Base-by-base conservation (phyloP, 768 basidiomycete genomes). In the Coprinopsis marcescibilis region DNA sequence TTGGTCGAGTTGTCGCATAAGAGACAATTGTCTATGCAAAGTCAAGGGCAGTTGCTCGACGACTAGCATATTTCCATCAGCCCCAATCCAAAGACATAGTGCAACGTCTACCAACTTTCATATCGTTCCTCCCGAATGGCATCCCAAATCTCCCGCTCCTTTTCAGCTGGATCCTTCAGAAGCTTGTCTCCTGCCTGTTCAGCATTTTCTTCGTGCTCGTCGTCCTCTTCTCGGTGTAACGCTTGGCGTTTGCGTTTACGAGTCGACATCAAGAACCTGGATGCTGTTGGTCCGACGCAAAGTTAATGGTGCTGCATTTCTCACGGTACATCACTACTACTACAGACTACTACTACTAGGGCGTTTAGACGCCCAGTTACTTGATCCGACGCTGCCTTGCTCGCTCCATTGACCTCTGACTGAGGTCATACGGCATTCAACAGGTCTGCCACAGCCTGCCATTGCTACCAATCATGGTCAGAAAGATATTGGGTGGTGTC, bases 11-110 rank as follows among this genome's bases (percentile, higher is more conserved):
- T 92, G 88, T 5, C 72, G 69, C 62, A 89, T 74, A 24, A 92
- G 67, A 24, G 75, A 71, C 56, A 81, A 81, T 43, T 83, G 81
- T 35, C 89, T 71, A 49, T 84, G 81, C 17, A 91, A 60, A 21
- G 83, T 81, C 45, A 89, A 65, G 1, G 89, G 89, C 6, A 92
- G 64, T 59, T 89, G 85, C 49, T 89, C 85, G 43, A 90, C 72
- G 39, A 82, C 89, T 92, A 48, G 25, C 42, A 48, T 36, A 34
- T 4, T 36, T 45, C 42, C 34, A 26, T 26, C 42, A 40, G 14
- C 14, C 35, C 44, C 40, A 33, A 19, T 26, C 20, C 27, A 25
- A 26, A 5, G 14, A 35, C 30, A 15, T 29, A 38, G 27, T 4
- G 24, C 10, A 26, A 25, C 14, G 35, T 26, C 17, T 27, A 51